Evolutionary conservation across 2,329 filamentous ascomycete genomes (phyloP), one percentile per base, ranked within the genome.

Genomic region (Ascochyta fabae): DNA sequence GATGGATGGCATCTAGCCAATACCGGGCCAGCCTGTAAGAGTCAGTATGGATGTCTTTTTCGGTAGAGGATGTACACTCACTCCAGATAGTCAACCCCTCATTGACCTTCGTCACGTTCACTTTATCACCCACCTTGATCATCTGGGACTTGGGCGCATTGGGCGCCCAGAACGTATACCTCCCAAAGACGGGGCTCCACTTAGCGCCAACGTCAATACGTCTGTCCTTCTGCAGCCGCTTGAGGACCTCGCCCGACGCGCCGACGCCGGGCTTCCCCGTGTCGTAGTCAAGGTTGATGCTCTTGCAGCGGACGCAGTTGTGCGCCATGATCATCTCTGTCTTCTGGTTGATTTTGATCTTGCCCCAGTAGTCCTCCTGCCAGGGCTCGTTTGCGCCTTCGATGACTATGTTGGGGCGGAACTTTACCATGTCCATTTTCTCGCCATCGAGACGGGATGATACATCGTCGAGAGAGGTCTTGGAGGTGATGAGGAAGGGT

Each of bases 401-500:
- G 35, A 81, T 49, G 31, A 81, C 73, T 46, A 81, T 77, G 57
- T 80, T 81, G 4, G 79, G 79, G 3, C 79, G 70, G 62, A 80
- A 80, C 53, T 81, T 81, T 6, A 73, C 75, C 13, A 81, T 75
- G 56, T 81, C 78, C 72, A 79, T 78, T 42, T 68, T 48, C 43
- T 72, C 61, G 12, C 68, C 73, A 0, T 70, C 67, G 0, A 72
- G 64, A 0, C 81, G 66, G 6, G 76, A 68, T 7, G 84, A 85
- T 42, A 96, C 84, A 63, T 90, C 82, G 19, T 80, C 75, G n/a
- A 93, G 81, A 1, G 90, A 95, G 2, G 85, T 83, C 57, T 87
- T 81, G 0, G 87, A 90, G 5, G 88, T 82, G 23, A 96, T 75
- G 13, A 96, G 83, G 71, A 89, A 90, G 0, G 91, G 88, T 1